phyloP scores from a whole-genome alignment of 2,329 filamentous ascomycete genomes.

The Conoideocrella luteorostrata region DNA sequence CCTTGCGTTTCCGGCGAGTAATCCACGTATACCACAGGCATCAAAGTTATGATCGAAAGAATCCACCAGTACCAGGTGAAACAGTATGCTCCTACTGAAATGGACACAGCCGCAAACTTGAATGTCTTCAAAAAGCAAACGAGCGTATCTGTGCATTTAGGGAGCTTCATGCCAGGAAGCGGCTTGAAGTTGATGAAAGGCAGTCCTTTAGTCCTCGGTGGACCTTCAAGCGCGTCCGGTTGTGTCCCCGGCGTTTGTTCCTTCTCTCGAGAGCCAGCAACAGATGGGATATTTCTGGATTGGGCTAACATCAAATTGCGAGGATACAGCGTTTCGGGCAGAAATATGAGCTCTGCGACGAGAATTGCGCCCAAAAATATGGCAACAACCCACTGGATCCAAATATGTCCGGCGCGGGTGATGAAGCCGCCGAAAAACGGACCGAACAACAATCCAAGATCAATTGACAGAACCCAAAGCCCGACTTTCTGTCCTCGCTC shows the following conservation, averaged over 20 bases:
- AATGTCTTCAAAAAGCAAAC: constrained; percentile 41
- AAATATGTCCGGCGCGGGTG: constrained; percentile 32
- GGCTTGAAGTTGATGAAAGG: constrained; percentile 38
- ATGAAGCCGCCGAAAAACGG: constrained; percentile 21
- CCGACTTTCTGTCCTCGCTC: neutral
- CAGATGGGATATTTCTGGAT: too few relatives aligned
- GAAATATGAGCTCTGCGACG: constrained; percentile 37
- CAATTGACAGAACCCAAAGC: neutral
- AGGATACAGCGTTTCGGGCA: constrained; percentile 52
- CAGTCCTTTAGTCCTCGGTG: constrained; percentile 33
- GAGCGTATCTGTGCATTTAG: constrained; percentile 38
- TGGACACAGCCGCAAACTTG: constrained; percentile 36
- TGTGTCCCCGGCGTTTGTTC: too few relatives aligned
- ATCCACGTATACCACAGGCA: constrained; percentile 44
- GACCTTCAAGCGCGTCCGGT: too few relatives aligned
- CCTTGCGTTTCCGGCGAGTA: constrained; percentile 44
- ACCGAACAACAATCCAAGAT: constrained; percentile 17
- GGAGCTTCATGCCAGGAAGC: constrained; percentile 44
- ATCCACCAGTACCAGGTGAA: constrained; percentile 55
- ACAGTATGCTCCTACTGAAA: constrained; percentile 41
- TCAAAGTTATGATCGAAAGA: constrained; percentile 44
- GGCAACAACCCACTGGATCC: constrained; percentile 50
- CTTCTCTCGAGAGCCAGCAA: too few relatives aligned
- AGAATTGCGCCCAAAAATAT: constrained; percentile 44
- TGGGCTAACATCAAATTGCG: constrained; percentile 41